Evolutionary conservation across 345 rosid genomes (phyloP).

Genomic region (Stellera chamaejasme): DNA sequence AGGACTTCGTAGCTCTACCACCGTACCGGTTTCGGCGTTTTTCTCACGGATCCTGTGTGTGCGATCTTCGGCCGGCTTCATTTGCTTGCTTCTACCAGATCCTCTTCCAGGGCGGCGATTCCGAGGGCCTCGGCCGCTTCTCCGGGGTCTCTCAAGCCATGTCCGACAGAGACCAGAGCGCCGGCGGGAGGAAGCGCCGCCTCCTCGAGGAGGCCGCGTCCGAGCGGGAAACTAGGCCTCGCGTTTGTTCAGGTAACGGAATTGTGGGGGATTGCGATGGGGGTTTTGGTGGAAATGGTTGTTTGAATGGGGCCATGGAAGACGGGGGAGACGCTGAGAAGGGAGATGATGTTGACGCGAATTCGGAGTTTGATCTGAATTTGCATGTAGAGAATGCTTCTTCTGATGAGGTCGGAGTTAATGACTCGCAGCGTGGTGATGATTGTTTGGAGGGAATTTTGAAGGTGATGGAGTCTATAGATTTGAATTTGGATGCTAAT

Average conservation of each 20-base stretch:
- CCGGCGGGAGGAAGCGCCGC: slow-evolving; percentile 34
- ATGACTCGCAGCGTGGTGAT: slow-evolving; percentile 12
- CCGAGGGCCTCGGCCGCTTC: slow-evolving; percentile 45
- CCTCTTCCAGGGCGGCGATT: slow-evolving; percentile 53
- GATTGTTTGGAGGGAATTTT: slow-evolving; percentile 15
- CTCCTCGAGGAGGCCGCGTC: slow-evolving; percentile 24
- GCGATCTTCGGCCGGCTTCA: slow-evolving; percentile 44
- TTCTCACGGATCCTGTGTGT: slow-evolving; percentile 41
- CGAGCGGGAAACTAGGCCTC: slow-evolving; percentile 13
- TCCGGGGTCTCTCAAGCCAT: slow-evolving; percentile 35
- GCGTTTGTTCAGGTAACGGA: slow-evolving; percentile 21
- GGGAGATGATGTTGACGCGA: slow-evolving; percentile 43
- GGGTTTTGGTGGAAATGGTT: slow-evolving; percentile 25
- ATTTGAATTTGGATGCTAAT: slow-evolving; percentile 68
- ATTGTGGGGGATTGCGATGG: slow-evolving; percentile 19
- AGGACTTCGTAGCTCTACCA: no score
- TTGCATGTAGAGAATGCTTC: slow-evolving; percentile 40
- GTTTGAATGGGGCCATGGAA: slow-evolving; percentile 39
- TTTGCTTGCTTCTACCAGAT: slow-evolving; percentile 53
- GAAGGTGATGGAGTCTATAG: slow-evolving; percentile 43
- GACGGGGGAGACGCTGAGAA: slow-evolving; percentile 17
- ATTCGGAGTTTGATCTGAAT: slow-evolving; percentile 62
- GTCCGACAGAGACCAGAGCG: slow-evolving; percentile 12
- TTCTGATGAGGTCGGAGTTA: slow-evolving; percentile 11
- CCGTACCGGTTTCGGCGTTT: slow-evolving; percentile 28